Evolutionary conservation across 495 filamentous ascomycete species (phyloP).

Genomic region (Cetradonia linearis): DNA sequence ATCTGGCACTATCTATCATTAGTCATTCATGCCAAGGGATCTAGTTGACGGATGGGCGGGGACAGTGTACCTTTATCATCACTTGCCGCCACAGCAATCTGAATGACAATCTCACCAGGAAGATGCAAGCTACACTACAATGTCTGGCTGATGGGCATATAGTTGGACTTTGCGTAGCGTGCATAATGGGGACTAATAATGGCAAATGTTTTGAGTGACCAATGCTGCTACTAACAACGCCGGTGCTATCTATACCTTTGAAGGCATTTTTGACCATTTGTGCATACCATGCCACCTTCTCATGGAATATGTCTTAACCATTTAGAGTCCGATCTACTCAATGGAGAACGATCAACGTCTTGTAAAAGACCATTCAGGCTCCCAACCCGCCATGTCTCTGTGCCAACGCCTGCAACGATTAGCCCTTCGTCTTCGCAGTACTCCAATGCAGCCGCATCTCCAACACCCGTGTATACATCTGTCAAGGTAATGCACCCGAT

Average conservation of each 20-base stretch:
- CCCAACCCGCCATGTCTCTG: constrained; percentile 15
- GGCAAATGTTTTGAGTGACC: not conserved
- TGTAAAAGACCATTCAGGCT: not conserved
- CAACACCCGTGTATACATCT: constrained; percentile 13
- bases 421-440: constrained; percentile 1
- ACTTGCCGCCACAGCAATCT: not conserved
- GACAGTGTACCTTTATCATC: not conserved
- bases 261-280: not conserved
- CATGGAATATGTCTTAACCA: not conserved
- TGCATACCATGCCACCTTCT: not conserved
- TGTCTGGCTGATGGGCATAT: not conserved
- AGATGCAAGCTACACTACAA: not conserved
- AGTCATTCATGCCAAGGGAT: not conserved
- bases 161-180: not conserved
- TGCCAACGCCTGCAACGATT: constrained; percentile 15
- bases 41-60: not conserved
- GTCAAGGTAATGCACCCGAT: constrained; percentile 30
- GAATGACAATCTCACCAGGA: not conserved
- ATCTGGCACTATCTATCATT: not conserved
- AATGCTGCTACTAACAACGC: not conserved
- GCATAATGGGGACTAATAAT: not conserved
- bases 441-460: constrained; percentile 14
- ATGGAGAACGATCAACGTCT: not conserved
- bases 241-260: not conserved
- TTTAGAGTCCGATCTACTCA: not conserved